Base-by-base conservation (phyloP, 2,329 filamentous ascomycete species). In the Xylariaceae sp. region DNA sequence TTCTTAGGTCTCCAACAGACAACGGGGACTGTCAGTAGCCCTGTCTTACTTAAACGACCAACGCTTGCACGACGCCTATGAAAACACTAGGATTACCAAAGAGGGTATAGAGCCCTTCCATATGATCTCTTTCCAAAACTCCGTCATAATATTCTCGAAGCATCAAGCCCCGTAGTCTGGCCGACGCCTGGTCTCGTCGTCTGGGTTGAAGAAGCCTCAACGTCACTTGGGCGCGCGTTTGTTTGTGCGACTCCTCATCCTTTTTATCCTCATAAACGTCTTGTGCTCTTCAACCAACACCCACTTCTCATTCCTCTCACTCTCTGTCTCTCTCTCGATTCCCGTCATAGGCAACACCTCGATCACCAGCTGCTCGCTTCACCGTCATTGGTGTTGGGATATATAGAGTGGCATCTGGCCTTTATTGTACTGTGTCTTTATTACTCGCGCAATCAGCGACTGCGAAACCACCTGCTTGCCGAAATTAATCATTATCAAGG, bases 341-440 rank as follows among this genome's bases (percentile, higher is more conserved):
- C 26, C 40, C 18, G 9, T 36, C 32, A 42, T 46, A 52, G 40
- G 19, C 48, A 42, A 48, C 9, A 26, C 2, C 60, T 62, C 61
- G 58, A 51, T 59, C 59, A 57, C 58, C 49, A 58, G 63, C 57
- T 55, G 40, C 44, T 36, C 37, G 30, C n/a, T n/a, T 16, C 18
- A 41, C 50, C 48, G 43, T 41, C 46, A 47, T 53, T 59, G 40
- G 41, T 43, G 21, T 43, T 43, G 57, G 51, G 50, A 59, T 71
- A 72, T 74, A 71, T 72, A 74, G 68, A 70, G 65, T 68, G 64
- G 63, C 63, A 62, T 59, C 53, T 61, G 62, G 61, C 53, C 18
- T 43, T 53, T 63, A 57, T 61, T 64, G 66, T 69, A 66, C 67
- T 68, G 66, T 63, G 41, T 42, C 42, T 43, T 44, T 50, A 43